phyloP scores from a whole-genome alignment of 176 grass and related monocot genomes.

The Lolium perenne region DNA sequence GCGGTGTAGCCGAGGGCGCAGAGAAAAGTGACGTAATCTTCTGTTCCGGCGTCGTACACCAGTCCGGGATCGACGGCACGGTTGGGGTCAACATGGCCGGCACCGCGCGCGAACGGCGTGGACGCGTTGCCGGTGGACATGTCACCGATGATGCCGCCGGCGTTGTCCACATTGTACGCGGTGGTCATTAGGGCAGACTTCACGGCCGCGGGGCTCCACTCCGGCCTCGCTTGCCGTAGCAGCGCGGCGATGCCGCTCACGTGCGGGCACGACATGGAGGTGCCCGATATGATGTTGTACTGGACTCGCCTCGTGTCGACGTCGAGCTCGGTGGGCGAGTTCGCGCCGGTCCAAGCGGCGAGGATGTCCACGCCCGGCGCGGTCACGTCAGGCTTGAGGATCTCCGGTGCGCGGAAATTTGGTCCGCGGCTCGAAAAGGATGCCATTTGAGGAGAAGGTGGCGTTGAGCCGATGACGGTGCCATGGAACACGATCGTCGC shows the following conservation, averaged over 20 bases:
- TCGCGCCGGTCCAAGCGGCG: constrained; percentile 55
- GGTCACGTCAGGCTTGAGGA: constrained; percentile 66
- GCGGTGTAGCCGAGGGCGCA: constrained; percentile 48
- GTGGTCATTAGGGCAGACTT: constrained; percentile 67
- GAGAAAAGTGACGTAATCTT: constrained; percentile 65
- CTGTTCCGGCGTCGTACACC: constrained; percentile 43
- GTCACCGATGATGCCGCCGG: constrained; percentile 37
- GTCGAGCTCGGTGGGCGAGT: constrained; percentile 42
- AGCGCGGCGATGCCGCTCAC: constrained; percentile 69
- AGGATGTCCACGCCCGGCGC: constrained; percentile 57
- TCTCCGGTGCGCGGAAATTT: constrained; percentile 27
- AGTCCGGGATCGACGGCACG: constrained; percentile 47
- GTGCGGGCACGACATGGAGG: constrained; percentile 72
- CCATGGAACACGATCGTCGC: constrained; percentile 48
- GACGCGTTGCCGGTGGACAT: constrained; percentile 31
- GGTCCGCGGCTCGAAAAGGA: constrained; percentile 64
- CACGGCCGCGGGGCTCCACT: constrained; percentile 54
- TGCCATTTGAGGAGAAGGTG: constrained; percentile 46
- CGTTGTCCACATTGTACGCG: constrained; percentile 55
- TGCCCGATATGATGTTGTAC: constrained; percentile 76
- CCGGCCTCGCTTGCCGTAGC: constrained; percentile 33
- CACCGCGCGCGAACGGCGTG: constrained; percentile 45
- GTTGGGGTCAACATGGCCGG: constrained; percentile 56
- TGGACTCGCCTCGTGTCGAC: constrained; percentile 43
- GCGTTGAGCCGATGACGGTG: constrained; percentile 41